Evolutionary conservation across 2,329 filamentous ascomycete genomes (phyloP).

Genomic region (Alternaria sp.): DNA sequence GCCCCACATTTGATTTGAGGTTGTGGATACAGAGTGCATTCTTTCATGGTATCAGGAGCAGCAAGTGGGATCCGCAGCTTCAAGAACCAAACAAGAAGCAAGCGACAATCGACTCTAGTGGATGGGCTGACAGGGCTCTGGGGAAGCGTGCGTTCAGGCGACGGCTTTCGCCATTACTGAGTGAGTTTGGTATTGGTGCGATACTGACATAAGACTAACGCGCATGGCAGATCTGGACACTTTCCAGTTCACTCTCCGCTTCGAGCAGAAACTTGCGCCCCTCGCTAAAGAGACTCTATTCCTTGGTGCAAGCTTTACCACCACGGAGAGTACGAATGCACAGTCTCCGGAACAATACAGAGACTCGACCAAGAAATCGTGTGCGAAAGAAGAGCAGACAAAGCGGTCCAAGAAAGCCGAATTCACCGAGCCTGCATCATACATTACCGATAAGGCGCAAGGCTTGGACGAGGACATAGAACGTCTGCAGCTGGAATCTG

Average conservation of each 20-base stretch:
- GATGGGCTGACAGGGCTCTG: not conserved
- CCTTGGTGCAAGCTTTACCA: not conserved
- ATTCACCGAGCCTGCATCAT: not conserved
- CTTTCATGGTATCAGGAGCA: slow-evolving; percentile 5
- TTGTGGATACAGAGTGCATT: slow-evolving; percentile 11
- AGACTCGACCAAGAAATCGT: not conserved
- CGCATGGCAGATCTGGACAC: not conserved
- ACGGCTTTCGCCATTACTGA: slow-evolving; percentile 1
- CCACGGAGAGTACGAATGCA: not conserved
- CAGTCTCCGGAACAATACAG: not conserved
- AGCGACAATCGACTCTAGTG: not conserved
- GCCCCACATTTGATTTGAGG: slow-evolving; percentile 6
- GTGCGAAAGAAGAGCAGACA: not conserved
- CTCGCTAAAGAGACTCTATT: not conserved
- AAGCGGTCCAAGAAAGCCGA: not conserved
- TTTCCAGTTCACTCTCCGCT: not conserved
- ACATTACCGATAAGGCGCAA: not conserved
- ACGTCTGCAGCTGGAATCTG: not conserved
- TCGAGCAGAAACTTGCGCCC: not conserved
- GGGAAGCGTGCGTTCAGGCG: not conserved
- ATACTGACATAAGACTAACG: not conserved
- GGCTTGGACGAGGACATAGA: not conserved
- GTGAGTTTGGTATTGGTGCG: not conserved
- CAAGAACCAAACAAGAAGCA: not conserved
- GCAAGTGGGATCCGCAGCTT: not conserved